Conservation (phyloP, 352 stramenopile genomes). For the Pythium aphanidermatum region DNA sequence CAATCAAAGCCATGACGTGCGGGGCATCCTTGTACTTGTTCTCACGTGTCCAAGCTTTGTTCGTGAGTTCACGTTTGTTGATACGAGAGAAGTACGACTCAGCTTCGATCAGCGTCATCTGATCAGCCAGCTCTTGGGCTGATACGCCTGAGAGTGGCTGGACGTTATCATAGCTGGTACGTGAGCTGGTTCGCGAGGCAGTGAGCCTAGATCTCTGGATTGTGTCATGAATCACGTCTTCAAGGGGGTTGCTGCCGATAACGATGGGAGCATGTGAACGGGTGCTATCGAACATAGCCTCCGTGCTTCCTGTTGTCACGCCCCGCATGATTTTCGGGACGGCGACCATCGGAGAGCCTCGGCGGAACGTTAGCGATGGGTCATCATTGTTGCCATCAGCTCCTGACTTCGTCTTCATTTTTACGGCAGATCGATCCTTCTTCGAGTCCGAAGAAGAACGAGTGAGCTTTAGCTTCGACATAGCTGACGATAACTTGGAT, state of each 20-base stretch:
- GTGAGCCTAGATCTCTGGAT: conserved; percentile 53
- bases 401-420: conserved; percentile 17
- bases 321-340: conserved; percentile 60
- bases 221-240: conserved; percentile 69
- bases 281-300: conserved; percentile 16
- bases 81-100: conserved; percentile 71
- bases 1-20: conserved; percentile 78
- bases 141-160: conserved; percentile 57
- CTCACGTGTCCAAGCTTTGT: conserved; percentile 83
- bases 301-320: conserved; percentile 55
- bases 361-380: conserved; percentile 12
- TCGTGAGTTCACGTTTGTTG: conserved; percentile 71
- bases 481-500: conserved; percentile 38
- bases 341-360: conserved; percentile 20
- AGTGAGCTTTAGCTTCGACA: conserved; percentile 58
- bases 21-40: conserved; percentile 76
- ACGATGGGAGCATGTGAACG: conserved; percentile 1
- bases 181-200: conserved; percentile 52
- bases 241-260: conserved; percentile 13
- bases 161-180: conserved; percentile 74
- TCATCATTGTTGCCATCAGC: conserved; percentile 21
- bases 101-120: conserved; percentile 76
- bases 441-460: conserved; percentile 76
- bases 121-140: conserved; percentile 68
- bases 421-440: conserved; percentile 55